A percentile compares a stretch with the other conserved stretches of the same genome.
phyloP scores from a whole-genome alignment of 192 early-diverging fungal genomes.

The Neocallimastix lanati region DNA sequence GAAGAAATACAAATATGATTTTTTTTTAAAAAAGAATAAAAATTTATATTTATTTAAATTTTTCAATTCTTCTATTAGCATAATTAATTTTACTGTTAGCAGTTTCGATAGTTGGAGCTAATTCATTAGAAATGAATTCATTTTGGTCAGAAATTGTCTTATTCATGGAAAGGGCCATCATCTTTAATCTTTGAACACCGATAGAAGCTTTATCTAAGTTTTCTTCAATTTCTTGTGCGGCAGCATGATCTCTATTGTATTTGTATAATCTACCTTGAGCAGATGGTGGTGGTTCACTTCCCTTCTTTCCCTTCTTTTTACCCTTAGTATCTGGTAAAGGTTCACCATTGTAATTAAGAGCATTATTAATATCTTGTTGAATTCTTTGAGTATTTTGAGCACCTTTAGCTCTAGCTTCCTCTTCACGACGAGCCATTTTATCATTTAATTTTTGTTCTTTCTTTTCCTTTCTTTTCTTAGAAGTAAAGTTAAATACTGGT shows the following conservation, averaged over 20 bases:
- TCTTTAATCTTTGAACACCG: neutral
- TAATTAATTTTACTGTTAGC: neutral
- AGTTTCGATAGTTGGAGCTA: neutral
- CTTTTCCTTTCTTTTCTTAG: neutral
- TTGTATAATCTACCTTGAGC: neutral
- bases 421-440: neutral
- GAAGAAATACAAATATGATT: too few species aligned
- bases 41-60: neutral
- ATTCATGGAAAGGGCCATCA: neutral
- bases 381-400: neutral
- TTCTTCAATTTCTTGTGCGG: neutral
- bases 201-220: neutral
- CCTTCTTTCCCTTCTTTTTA: neutral
- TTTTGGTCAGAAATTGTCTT: neutral
- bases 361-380: neutral
- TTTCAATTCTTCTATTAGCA: neutral
- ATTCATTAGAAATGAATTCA: neutral
- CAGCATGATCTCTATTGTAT: neutral
- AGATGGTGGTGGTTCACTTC: neutral
- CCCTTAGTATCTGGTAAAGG: neutral
- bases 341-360: neutral
- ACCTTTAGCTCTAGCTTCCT: neutral
- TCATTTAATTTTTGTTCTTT: neutral
- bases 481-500: neutral
- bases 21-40: too few species aligned